Percentiles rank a stretch among this genome's conserved stretches.
phyloP scores from a whole-genome alignment of 1,284 basidiomycete species.

The Cutaneotrichosporon arboriforme region DNA sequence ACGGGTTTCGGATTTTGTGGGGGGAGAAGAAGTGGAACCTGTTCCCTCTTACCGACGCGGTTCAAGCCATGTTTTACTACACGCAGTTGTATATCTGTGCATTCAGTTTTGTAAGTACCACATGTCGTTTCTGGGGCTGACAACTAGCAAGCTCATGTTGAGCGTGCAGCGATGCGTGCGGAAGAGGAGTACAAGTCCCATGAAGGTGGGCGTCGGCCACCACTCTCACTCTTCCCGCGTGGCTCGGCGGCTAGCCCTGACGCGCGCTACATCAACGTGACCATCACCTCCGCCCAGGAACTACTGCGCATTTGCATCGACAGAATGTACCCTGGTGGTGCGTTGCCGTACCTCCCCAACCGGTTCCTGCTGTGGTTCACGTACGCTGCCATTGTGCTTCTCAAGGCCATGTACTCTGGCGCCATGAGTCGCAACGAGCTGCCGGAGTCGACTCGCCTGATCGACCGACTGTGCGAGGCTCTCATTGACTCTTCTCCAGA shows the following conservation, averaged over 20 bases:
- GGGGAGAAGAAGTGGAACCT: constrained; percentile 39
- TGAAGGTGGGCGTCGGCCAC: constrained; percentile 17
- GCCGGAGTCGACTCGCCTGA: constrained; percentile 29
- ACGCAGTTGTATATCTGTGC: constrained; percentile 45
- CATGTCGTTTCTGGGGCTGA: background rate
- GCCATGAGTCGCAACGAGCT: constrained; percentile 46
- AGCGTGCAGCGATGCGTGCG: constrained; percentile 41
- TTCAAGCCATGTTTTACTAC: constrained; percentile 46
- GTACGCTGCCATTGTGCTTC: constrained; percentile 43
- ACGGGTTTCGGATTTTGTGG: constrained; percentile 45
- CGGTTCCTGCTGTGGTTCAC: constrained; percentile 47
- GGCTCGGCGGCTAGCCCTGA: constrained; percentile 44
- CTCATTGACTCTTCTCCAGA: constrained; percentile 36
- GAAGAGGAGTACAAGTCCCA: constrained; percentile 33
- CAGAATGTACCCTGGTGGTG: constrained; percentile 41
- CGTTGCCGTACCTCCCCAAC: constrained; percentile 43
- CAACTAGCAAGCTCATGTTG: constrained; percentile 47
- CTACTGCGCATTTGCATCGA: constrained; percentile 46
- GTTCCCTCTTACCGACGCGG: constrained; percentile 37
- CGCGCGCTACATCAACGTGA: constrained; percentile 45
- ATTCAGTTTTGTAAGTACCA: constrained; percentile 44
- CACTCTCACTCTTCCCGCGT: constrained; percentile 41
- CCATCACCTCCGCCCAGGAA: constrained; percentile 43
- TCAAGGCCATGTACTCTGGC: constrained; percentile 48
- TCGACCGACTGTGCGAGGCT: constrained; percentile 40